A percentile compares a stretch with the other conserved stretches of the same genome.
These are phyloP conservation scores for Malassezia restricta DNA, from an alignment of 1,284 basidiomycete species.

Conservation along the genomic window DNA sequence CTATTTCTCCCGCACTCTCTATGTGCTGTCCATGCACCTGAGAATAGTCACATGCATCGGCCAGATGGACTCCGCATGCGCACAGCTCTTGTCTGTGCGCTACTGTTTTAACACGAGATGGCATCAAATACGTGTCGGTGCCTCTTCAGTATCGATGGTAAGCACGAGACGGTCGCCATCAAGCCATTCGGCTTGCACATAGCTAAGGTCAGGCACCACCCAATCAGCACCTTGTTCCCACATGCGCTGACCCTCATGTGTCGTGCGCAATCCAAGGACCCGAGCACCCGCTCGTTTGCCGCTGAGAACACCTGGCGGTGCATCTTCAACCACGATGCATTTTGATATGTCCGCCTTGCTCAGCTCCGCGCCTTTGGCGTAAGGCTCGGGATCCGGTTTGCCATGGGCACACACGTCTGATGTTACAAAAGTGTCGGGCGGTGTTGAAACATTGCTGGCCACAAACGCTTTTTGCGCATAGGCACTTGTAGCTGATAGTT, in stretches of 20 bases:
- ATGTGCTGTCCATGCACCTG: no score
- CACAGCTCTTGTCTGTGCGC: no score
- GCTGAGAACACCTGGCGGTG: conserved; percentile 35
- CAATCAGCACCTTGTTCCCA: conserved; percentile 32
- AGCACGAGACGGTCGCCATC: conserved; percentile 14
- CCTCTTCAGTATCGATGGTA: conserved; percentile 7
- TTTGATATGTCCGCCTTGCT: conserved; percentile 20
- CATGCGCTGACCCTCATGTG: conserved; percentile 35
- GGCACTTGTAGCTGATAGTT: conserved; percentile 29
- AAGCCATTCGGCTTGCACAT: conserved; percentile 31
- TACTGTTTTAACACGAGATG: no score
- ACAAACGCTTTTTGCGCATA: conserved; percentile 37
- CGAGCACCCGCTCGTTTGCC: conserved; percentile 35
- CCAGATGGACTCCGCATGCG: no score
- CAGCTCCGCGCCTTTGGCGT: conserved; percentile 32
- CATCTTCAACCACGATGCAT: conserved; percentile 44
- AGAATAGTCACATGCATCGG: no score
- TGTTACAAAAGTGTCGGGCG: conserved; percentile 35
- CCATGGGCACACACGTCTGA: conserved; percentile 33
- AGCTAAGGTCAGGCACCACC: conserved; percentile 35
- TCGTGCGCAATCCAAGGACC: conserved; percentile 36
- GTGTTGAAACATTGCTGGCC: conserved; percentile 17
- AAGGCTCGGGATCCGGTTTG: conserved; percentile 43
- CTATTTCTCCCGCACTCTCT: no score
- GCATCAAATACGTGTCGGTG: neutral